These are phyloP conservation scores for Hypoxylon intermedium DNA, from an alignment of 495 filamentous ascomycete species.

Conservation along the genomic window DNA sequence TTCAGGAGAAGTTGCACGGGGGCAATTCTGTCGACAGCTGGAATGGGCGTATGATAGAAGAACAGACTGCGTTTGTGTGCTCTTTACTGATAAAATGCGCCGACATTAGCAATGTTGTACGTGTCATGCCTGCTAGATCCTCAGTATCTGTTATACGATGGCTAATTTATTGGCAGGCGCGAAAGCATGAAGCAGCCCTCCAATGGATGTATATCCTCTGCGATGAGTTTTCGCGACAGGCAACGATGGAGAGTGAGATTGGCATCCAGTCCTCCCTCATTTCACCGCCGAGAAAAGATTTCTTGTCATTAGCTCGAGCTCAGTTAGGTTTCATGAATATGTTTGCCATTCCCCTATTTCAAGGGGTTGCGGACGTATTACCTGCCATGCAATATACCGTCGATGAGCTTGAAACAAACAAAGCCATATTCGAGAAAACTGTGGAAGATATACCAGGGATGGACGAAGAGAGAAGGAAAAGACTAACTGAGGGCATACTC, in stretches of 20 bases:
- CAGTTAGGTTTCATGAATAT: slow-evolving; percentile 97
- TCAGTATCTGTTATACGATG: slow-evolving; percentile 8
- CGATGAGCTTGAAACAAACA: slow-evolving; percentile 78
- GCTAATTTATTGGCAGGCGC: slow-evolving; percentile 65
- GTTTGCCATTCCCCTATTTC: slow-evolving; percentile 90
- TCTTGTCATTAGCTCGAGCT: slow-evolving; percentile 80
- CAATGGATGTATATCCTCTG: slow-evolving; percentile 91
- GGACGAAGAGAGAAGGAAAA: slow-evolving; percentile 34
- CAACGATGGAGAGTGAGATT: slow-evolving; percentile 86
- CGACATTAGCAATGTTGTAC: slow-evolving; percentile 96
- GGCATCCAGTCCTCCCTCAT: slow-evolving; percentile 86
- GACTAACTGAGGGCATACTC: slow-evolving; percentile 43
- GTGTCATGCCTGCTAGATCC: slow-evolving; percentile 36
- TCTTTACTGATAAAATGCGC: slow-evolving; percentile 96
- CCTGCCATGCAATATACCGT: slow-evolving; percentile 83
- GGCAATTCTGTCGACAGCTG: slow-evolving; percentile 69
- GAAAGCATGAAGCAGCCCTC: slow-evolving; percentile 79
- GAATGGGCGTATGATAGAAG: slow-evolving; percentile 71
- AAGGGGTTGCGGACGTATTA: slow-evolving; percentile 80
- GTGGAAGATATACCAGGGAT: slow-evolving; percentile 56
- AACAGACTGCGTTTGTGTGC: slow-evolving; percentile 80
- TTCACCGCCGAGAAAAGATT: slow-evolving; percentile 82
- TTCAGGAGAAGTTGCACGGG: slow-evolving; percentile 77
- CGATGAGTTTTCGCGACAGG: slow-evolving; percentile 92
- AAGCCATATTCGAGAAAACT: slow-evolving; percentile 70